phyloP scores from a whole-genome alignment of 306 rosid species.

The Rosa chinensis region DNA sequence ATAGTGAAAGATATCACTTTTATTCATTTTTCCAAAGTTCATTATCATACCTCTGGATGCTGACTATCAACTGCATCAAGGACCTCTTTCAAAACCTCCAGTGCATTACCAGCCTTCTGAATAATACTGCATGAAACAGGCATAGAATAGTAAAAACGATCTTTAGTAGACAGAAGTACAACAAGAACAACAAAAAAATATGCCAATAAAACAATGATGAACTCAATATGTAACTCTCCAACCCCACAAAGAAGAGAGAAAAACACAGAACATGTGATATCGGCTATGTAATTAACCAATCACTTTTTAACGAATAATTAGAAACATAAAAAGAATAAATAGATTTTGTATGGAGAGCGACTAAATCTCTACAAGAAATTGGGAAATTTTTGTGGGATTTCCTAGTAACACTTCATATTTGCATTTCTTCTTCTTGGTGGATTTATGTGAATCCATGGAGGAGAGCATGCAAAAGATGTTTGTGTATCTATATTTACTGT shows the following conservation, averaged over 20 bases:
- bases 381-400: background rate
- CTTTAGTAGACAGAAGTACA: background rate
- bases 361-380: background rate
- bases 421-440: background rate
- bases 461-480: background rate
- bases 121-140: slow-evolving; percentile 61
- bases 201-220: background rate
- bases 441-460: background rate
- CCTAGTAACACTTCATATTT: background rate
- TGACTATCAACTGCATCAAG: slow-evolving; percentile 81
- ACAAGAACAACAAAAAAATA: background rate
- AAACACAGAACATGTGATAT: background rate
- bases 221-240: background rate
- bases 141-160: slow-evolving; percentile 21
- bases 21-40: background rate
- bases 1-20: background rate
- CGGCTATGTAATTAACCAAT: background rate
- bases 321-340: too few relatives aligned
- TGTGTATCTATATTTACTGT: background rate
- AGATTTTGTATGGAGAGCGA: background rate
- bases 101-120: slow-evolving; percentile 81
- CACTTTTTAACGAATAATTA: background rate
- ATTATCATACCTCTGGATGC: slow-evolving; percentile 65
- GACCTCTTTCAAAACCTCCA: slow-evolving; percentile 81
- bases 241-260: background rate